Evolutionary conservation across 208 protist genomes (phyloP).

Genomic region (Novymonas esmeraldas): DNA sequence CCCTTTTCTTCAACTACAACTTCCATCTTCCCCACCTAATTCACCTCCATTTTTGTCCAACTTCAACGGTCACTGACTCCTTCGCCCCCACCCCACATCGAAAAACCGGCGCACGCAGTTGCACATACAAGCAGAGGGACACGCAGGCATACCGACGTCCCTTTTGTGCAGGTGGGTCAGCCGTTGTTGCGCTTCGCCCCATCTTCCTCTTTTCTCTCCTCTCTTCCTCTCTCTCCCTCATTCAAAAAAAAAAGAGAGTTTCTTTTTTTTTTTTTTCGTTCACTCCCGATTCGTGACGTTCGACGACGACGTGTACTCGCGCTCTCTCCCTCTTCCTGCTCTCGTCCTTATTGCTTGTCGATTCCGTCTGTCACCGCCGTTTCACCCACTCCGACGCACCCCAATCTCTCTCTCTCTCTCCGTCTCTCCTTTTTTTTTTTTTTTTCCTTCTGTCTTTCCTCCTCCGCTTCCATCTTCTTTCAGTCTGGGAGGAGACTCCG

Average conservation of each 20-base stretch:
- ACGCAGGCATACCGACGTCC: too few relatives aligned
- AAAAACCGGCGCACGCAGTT: too few relatives aligned
- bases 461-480: slow-evolving; percentile 3
- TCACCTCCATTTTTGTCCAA: too few relatives aligned
- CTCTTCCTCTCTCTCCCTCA: too few relatives aligned
- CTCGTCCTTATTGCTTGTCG: background rate
- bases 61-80: too few relatives aligned
- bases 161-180: too few relatives aligned
- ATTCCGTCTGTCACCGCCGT: background rate
- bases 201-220: too few relatives aligned
- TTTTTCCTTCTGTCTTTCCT: background rate
- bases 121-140: too few relatives aligned
- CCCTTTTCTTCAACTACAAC: too few relatives aligned
- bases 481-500: background rate
- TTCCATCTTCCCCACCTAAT: too few relatives aligned
- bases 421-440: slow-evolving; percentile 13
- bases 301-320: background rate
- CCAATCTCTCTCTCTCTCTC: background rate
- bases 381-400: background rate
- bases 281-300: background rate
- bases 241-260: background rate
- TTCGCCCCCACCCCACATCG: too few relatives aligned
- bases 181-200: too few relatives aligned
- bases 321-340: background rate
- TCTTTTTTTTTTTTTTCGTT: background rate